Evolutionary conservation across 495 filamentous ascomycete species (phyloP), one percentile per base, ranked within the genome.

Genomic region (Symbiotaphrina buchneri): DNA sequence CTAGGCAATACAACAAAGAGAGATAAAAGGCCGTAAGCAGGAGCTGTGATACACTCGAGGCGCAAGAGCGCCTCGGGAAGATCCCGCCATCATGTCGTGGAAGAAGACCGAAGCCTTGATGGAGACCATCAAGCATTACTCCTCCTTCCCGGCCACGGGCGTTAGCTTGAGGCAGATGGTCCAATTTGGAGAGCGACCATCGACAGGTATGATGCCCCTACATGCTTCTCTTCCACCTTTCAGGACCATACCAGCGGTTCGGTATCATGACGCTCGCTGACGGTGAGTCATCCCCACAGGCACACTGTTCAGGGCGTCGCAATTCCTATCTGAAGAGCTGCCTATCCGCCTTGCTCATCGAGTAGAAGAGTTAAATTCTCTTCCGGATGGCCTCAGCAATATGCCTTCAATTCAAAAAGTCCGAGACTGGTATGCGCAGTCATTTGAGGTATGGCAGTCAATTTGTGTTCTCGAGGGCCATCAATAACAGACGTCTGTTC

Each of bases 111-210:
- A 87, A 54, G 58, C 66, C 55, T 52, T 97, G 73, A 85, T 92
- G 82, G 74, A 91, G 41, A 92, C 76, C 69, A 97, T 97, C 77
- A 81, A 77, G 51, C 85, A 94, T 61, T 94, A 94, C 65, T 76
- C 80, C 48, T 74, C 69, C 59, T 95, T 95, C 53, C 90, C 90
- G 35, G 87, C 87, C 36, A 97, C 90, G 23, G 87, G 87, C 39
- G 84, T 93, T 42, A 92, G 82, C 43, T 58, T 97, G 49, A 65
- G 87, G 49, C 87, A 97, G 60, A 95, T 95, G 87, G 87, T 97
- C 29, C 87, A 95, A 51, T 97, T 95, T 54, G 90, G 90, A 33
- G 81, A 90, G 50, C 70, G 63, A 42, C 82, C 83, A 16, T 90
- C 81, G 7, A 73, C 71, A 41, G 82, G 83, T 91, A 52, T 34